Evolutionary conservation across 192 early-diverging fungal species (phyloP), one percentile per base, ranked within the genome.

Genomic region (Coemansia sp.): DNA sequence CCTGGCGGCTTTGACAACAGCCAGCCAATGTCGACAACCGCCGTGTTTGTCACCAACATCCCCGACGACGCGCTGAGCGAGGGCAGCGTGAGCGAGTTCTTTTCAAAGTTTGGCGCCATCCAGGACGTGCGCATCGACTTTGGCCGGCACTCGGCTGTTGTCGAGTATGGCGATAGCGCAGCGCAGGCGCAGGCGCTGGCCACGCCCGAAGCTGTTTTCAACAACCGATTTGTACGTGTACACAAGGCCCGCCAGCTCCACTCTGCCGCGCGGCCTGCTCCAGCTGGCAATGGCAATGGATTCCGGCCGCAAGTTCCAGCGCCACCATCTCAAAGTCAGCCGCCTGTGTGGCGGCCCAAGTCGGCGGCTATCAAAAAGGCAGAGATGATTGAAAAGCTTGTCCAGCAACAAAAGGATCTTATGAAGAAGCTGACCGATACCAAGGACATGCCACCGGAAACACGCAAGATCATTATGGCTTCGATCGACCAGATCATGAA

Each of bases 381-480:
- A 3, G 80, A 82, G 72, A 18, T 74, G 65, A 82, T 82, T 49
- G 80, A 82, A 47, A 82, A 77, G 29, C 77, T 72, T 49, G 80
- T 82, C 5, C 69, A 82, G 72, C 80, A 77, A 72, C 80, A 82
- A 18, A 82, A 77, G 70, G 80, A 82, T 41, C 72, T 77, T 4
- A 77, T 82, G 75, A 59, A 69, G 52, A 82, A 82, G 43, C 75
- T 82, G 15, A 82, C 79, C 5, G 67, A 65, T 0, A 82, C 69
- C n/a, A 70, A 71, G 62, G 75, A 77, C 51, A 77, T 82, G 75
- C 67, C 80, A 0, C 43, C 80, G 10, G 72, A 65, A n/a, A 82
- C 75, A 27, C 75, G 75, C 69, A 82, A 82, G 73, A 77, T 82
- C 62, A 82, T 82, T 66, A 82, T 82, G 80, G 69, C 75, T n/a